Evolutionary conservation across 192 early-diverging fungal species (phyloP).

Genomic region (Dispira parvispora): DNA sequence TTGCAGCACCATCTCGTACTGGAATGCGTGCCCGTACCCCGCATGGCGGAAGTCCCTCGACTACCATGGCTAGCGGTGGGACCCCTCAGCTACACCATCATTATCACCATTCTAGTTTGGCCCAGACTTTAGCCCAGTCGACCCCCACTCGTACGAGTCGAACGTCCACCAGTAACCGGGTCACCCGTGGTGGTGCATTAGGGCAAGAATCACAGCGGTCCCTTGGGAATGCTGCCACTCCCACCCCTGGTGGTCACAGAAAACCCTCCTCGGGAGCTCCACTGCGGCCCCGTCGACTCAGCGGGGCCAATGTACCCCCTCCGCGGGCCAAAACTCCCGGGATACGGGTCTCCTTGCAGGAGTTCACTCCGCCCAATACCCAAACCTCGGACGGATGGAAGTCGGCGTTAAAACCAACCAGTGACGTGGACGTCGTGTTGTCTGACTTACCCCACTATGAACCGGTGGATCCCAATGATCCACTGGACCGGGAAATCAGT

Average conservation of each 20-base stretch:
- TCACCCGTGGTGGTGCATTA: not conserved
- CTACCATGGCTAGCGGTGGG: not conserved
- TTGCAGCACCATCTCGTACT: not conserved
- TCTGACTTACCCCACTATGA: slow-evolving; percentile 3
- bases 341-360: not conserved
- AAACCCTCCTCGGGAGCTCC: not conserved
- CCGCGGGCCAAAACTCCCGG: not conserved
- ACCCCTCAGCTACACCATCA: no score
- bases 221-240: not conserved
- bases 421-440: not conserved
- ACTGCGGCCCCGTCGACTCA: not conserved
- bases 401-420: not conserved
- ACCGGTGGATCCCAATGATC: slow-evolving; percentile 2
- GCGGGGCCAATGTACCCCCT: not conserved
- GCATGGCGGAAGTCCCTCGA: not conserved
- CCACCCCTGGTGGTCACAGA: not conserved
- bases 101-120: not conserved
- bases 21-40: not conserved
- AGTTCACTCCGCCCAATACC: not conserved
- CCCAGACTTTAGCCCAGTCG: not conserved
- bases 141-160: not conserved
- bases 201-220: not conserved
- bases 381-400: not conserved
- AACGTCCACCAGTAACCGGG: not conserved
- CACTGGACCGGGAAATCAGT: slow-evolving; percentile 1